phyloP scores from a whole-genome alignment of 23 red algal genomes.

The Gracilaria gracilis region DNA sequence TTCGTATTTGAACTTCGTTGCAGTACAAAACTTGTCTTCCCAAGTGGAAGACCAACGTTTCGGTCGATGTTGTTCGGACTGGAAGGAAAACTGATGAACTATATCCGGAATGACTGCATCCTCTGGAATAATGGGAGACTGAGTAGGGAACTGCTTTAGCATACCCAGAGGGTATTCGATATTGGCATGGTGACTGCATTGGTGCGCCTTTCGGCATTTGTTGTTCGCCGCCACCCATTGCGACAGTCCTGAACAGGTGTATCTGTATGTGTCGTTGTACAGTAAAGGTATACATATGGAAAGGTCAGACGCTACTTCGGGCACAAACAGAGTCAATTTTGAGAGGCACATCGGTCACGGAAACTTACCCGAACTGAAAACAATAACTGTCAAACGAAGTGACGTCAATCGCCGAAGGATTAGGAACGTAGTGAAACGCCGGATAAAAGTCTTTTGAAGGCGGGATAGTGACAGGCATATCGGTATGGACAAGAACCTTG shows the following conservation, averaged over 20 bases:
- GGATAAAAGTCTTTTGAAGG: constrained; percentile 76
- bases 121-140: background rate
- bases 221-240: constrained; percentile 77
- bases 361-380: constrained; percentile 79
- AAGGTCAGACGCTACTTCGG: background rate
- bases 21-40: constrained; percentile 53
- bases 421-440: constrained; percentile 75
- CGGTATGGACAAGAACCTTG: constrained; percentile 59
- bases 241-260: constrained; percentile 75
- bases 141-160: constrained; percentile 53
- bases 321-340: background rate
- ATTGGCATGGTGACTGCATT: constrained; percentile 57
- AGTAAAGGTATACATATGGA: background rate
- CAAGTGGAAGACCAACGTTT: constrained; percentile 68
- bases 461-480: constrained; percentile 72
- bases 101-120: constrained; percentile 44
- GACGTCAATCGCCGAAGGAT: constrained; percentile 75
- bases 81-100: constrained; percentile 76
- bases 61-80: constrained; percentile 18
- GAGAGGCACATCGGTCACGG: background rate
- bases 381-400: constrained; percentile 66
- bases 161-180: constrained; percentile 58
- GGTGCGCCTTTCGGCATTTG: constrained; percentile 57
- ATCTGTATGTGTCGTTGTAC: background rate
- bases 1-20: constrained; percentile 48